Base-by-base conservation (phyloP, 345 rosid genomes). In the Geranium rotundifolium region DNA sequence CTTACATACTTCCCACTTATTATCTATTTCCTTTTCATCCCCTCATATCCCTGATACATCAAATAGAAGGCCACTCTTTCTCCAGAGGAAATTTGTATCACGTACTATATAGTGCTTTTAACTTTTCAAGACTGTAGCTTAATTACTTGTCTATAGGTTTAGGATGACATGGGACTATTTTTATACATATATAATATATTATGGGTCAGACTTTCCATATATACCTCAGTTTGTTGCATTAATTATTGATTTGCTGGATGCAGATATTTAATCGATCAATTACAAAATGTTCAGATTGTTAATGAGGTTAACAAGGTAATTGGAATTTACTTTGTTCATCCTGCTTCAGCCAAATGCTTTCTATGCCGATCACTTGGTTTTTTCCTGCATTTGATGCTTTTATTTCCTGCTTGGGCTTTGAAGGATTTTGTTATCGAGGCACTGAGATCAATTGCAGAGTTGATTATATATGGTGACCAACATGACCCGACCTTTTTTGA, bases 351-450 rank as follows among this genome's bases (percentile, higher is more conserved):
- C 15, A 1, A 58, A 23, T 59, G 37, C 37, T 1, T 46, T 55
- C 20, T 39, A 49, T 56, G 16, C 67, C 63, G 61, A 7, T 56
- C 17, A 60, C 59, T 61, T 29, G 17, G 9, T 57, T 19, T 54
- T 29, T 67, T n/a, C 59, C 20, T 39, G 78, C 7, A 19, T 60
- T 14, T 56, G 59, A 19, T 17, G 1, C 56, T 70, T 12, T 76
- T 54, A 65, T 60, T 46, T 62, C 8, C 15, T 71, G 17, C 54
- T 70, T 12, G 14, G 12, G 10, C 4, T 66, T 17, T 69, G 69
- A 71, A 92, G 97, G 97, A 90, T 73, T 79, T 88, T 65, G 91
- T 90, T n/a, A 75, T 93, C 50, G 99, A 93, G 89, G 96, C 92
- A 14, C 64, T 93, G 72, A 82, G 99, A 81, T 88, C 96, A 10